Evolutionary conservation across 495 filamentous ascomycete species (phyloP).

Genomic region (Daldinia grandis): DNA sequence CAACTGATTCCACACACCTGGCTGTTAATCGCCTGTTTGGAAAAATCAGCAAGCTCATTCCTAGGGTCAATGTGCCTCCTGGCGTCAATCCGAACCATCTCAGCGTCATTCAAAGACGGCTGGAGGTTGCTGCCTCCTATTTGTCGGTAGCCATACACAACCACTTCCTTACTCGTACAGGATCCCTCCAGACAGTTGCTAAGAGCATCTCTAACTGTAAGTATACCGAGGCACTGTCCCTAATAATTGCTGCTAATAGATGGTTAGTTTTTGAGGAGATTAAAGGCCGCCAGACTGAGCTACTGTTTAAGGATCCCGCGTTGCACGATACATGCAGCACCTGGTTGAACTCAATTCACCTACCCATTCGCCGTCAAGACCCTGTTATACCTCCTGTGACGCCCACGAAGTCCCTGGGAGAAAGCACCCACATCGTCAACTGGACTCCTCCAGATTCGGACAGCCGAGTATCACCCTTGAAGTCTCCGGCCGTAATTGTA

Average conservation of each 20-base stretch:
- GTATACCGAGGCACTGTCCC: not conserved
- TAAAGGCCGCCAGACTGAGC: conserved; percentile 17
- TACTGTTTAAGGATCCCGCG: conserved; percentile 23
- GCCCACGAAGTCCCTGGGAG: not conserved
- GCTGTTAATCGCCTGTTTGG: not conserved
- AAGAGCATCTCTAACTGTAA: conserved; percentile 22
- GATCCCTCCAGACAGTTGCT: not conserved
- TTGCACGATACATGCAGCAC: conserved; percentile 7
- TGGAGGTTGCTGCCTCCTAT: conserved; percentile 24
- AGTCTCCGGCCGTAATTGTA: not conserved
- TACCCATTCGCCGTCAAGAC: conserved; percentile 14
- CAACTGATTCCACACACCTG: conserved; percentile 8
- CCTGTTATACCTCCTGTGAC: not conserved
- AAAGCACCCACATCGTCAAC: not conserved
- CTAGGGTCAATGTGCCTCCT: conserved; percentile 31
- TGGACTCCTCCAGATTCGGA: not conserved
- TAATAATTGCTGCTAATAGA: conserved; percentile 12
- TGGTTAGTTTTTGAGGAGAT: conserved; percentile 33
- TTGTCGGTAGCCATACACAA: conserved; percentile 21
- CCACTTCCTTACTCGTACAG: not conserved
- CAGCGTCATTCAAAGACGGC: conserved; percentile 20
- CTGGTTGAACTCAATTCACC: conserved; percentile 31
- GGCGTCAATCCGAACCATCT: conserved; percentile 27
- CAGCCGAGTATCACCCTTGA: not conserved
- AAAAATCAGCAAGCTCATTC: conserved; percentile 9